Evolutionary conservation across 2,329 filamentous ascomycete species (phyloP).

Genomic region (Pseudogymnoascus sp.): DNA sequence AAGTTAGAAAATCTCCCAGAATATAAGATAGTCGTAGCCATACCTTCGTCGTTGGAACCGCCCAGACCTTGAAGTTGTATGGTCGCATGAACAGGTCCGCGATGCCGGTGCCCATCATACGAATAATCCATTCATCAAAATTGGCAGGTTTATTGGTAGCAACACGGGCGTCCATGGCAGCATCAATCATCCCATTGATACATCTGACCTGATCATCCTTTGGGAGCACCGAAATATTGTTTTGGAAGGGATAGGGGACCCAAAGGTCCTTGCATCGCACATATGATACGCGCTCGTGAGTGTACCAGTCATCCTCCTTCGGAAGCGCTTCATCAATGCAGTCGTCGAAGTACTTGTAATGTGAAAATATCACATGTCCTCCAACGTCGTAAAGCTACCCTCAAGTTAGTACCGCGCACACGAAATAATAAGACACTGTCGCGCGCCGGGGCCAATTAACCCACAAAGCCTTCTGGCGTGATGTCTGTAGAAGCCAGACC

Average conservation of each 20-base stretch:
- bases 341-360: slow-evolving; percentile 99
- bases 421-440: slow-evolving; percentile 10
- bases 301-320: slow-evolving; percentile 91
- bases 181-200: slow-evolving; percentile 93
- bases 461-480: slow-evolving; percentile 92
- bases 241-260: slow-evolving; percentile 99
- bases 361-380: slow-evolving; percentile 97
- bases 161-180: slow-evolving; percentile 77
- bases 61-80: slow-evolving; percentile 99
- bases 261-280: slow-evolving; percentile 93
- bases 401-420: slow-evolving; percentile 20
- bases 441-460: slow-evolving; percentile 34
- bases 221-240: slow-evolving; percentile 97
- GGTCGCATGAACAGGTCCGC: slow-evolving; percentile 97
- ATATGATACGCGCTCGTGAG: slow-evolving; percentile 97
- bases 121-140: slow-evolving; percentile 97
- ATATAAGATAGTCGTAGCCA: not conserved
- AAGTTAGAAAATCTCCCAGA: not conserved
- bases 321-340: slow-evolving; percentile 95
- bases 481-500: slow-evolving; percentile 93
- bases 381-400: slow-evolving; percentile 94
- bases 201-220: slow-evolving; percentile 95
- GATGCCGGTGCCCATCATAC: slow-evolving; percentile 81
- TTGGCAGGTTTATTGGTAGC: slow-evolving; percentile 86
- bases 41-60: slow-evolving; percentile 94